Evolutionary conservation across 768 basidiomycete species (phyloP).

Genomic region (Phanerodontia chrysosporium): DNA sequence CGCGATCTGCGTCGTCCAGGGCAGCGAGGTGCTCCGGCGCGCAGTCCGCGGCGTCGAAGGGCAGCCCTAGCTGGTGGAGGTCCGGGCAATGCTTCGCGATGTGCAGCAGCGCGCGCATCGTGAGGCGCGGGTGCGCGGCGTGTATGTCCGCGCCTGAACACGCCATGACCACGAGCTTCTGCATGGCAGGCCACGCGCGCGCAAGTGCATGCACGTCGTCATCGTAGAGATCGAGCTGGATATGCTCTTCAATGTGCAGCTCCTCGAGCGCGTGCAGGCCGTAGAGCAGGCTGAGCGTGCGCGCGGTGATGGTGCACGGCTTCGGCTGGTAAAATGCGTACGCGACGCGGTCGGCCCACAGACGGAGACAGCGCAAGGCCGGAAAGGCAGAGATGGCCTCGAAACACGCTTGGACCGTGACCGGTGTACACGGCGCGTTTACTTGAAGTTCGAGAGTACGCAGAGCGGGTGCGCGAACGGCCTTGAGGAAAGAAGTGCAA

Average conservation of each 20-base stretch:
- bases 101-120: background rate
- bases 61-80: background rate
- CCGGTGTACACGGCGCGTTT: background rate
- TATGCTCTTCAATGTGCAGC: background rate
- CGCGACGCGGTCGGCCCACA: background rate
- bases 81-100: background rate
- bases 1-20: background rate
- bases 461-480: background rate
- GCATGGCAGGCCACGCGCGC: background rate
- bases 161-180: background rate
- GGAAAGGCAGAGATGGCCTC: background rate
- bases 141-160: background rate
- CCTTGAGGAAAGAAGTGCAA: background rate
- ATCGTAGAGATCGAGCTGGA: constrained; percentile 2
- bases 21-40: background rate
- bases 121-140: background rate
- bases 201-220: constrained; percentile 1
- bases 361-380: background rate
- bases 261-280: background rate
- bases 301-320: background rate
- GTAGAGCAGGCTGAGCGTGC: background rate
- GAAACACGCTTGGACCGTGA: background rate
- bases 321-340: background rate
- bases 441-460: background rate
- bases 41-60: background rate